Conservation (phyloP, 2,329 filamentous ascomycete genomes). For the Aspergillus tamarii region DNA sequence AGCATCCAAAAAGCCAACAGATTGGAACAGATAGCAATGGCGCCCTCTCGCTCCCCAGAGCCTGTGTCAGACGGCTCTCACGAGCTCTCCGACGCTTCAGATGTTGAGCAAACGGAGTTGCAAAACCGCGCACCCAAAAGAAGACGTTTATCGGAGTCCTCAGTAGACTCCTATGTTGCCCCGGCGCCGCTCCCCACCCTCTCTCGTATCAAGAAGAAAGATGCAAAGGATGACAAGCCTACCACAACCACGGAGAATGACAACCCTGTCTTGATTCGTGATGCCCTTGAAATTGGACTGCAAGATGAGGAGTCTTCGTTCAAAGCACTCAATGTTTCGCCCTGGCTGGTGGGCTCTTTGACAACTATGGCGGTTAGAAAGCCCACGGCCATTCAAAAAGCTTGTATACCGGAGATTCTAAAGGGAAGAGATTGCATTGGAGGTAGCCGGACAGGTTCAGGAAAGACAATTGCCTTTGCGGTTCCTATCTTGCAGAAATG, state of each 20-base stretch:
- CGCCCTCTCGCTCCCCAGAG: slow-evolving; percentile 27
- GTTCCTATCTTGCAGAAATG: slow-evolving; percentile 93
- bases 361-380: slow-evolving; percentile 76
- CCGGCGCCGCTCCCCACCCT: slow-evolving; percentile 40
- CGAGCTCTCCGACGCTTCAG: slow-evolving; percentile 22
- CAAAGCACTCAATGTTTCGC: slow-evolving; percentile 70
- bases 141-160: slow-evolving; percentile 43
- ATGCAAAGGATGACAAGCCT: slow-evolving; percentile 23
- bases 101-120: slow-evolving; percentile 23
- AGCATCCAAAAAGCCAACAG: slow-evolving; percentile 16
- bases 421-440: slow-evolving; percentile 93
- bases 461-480: slow-evolving; percentile 95
- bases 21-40: slow-evolving; percentile 31
- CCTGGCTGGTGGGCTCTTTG: slow-evolving; percentile 87
- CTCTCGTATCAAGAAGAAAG: slow-evolving; percentile 48
- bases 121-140: slow-evolving; percentile 42
- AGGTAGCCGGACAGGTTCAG: slow-evolving; percentile 90
- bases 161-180: slow-evolving; percentile 38
- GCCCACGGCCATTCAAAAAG: slow-evolving; percentile 90
- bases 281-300: slow-evolving; percentile 44
- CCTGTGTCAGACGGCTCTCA: slow-evolving; percentile 25
- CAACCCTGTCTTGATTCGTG: slow-evolving; percentile 43
- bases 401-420: slow-evolving; percentile 89
- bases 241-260: slow-evolving; percentile 24
- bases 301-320: slow-evolving; percentile 63